Evolutionary conservation across 768 basidiomycete species (phyloP), one percentile per base, ranked within the genome.

Genomic region (Lactarius pseudohatsudake): DNA sequence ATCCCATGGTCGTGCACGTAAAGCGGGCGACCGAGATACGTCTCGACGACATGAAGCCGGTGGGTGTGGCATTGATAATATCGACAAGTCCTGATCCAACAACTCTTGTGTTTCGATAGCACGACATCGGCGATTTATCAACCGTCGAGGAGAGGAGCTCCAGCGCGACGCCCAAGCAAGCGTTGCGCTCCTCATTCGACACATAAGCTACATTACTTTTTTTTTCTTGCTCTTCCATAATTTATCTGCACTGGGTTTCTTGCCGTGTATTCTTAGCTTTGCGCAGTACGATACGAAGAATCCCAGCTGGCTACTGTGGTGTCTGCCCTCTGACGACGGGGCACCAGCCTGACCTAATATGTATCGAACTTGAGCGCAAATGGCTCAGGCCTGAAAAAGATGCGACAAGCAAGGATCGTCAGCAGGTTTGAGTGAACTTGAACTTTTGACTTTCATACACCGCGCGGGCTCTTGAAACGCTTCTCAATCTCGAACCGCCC

Each of bases 21-120:
- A 47, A 16, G 38, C 30, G 32, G 55, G 60, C 65, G 28, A 66
- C 65, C 10, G 65, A 66, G 43, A 45, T 66, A 18, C 34, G 28
- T n/a, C 53, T 61, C 6, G 34, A 57, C 36, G 15, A 57, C 34
- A 8, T 61, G 11, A 26, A 1, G 18, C 7, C 15, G 16, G 64
- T 60, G 32, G 38, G 64, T 28, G 36, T 5, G 13, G 50, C 50
- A 6, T 53, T 16, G 26, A 26, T 28, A 26, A 7, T 47, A 11
- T 38, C 36, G 36, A 38, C 36, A 38, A 38, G 36, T 38, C 36
- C 20, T 30, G 20, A 50, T 20, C 11, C 41, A 9, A 64, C 13
- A 2, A 53, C 4, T 8, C 4, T 34, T 11, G n/a, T 15, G 0
- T 28, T 8, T 13, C 26, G 32, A 4, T 18, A 64, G 57, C 36